phyloP scores from a whole-genome alignment of 2,329 filamentous ascomycete genomes.

The Stagonosporopsis vannaccii region DNA sequence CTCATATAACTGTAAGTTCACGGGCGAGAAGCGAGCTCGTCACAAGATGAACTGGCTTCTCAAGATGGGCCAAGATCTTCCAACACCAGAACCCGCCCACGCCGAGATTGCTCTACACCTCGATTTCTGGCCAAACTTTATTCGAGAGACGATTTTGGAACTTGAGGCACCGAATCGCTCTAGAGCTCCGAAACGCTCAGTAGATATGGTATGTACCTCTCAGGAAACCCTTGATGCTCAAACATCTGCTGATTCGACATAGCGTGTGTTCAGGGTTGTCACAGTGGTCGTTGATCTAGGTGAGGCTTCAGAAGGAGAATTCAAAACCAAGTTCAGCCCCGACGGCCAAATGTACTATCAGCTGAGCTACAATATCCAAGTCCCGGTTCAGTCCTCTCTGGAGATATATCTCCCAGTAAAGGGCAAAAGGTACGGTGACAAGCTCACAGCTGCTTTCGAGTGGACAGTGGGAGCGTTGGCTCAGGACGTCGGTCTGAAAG shows the following conservation, averaged over 20 bases:
- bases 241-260: background rate
- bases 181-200: background rate
- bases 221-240: background rate
- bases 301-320: constrained; percentile 11
- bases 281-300: constrained; percentile 15
- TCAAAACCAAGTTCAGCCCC: background rate
- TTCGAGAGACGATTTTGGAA: background rate
- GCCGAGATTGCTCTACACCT: background rate
- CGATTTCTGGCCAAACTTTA: background rate
- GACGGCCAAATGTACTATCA: background rate
- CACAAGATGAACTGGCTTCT: constrained; percentile 28
- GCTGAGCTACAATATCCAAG: background rate
- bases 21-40: background rate
- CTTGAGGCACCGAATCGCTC: background rate
- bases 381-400: background rate
- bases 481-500: too few relatives aligned
- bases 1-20: background rate
- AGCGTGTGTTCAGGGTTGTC: background rate
- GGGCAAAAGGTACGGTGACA: background rate
- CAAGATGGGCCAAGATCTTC: constrained; percentile 25
- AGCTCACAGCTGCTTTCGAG: background rate
- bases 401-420: background rate
- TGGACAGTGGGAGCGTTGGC: too few relatives aligned
- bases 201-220: background rate
- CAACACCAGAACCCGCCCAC: background rate